phyloP scores from a whole-genome alignment of 106 monocot species.

The Alisma plantagoaquatica region DNA sequence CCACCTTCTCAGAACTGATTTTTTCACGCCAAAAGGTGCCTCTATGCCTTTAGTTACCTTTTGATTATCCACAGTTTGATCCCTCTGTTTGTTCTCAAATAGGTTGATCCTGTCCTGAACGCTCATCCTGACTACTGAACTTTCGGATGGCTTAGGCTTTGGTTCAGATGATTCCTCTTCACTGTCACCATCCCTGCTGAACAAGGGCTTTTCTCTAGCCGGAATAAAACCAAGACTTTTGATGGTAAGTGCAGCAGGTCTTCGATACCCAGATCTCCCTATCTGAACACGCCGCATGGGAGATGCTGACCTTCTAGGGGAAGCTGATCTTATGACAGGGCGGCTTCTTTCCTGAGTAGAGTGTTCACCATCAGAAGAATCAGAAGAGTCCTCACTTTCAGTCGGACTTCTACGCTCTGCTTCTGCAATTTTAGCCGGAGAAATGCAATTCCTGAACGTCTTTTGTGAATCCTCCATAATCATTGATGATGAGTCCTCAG shows the following conservation, averaged over 20 bases:
- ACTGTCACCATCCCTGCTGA: constrained; percentile 37
- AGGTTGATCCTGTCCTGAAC: constrained; percentile 97
- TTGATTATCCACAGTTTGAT: constrained; percentile 39
- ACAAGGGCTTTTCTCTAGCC: constrained; percentile 42
- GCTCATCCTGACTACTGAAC: constrained; percentile 68
- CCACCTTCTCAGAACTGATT: constrained; percentile 95
- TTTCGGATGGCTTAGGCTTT: constrained; percentile 57
- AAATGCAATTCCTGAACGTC: constrained; percentile 16
- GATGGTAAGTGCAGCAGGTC: constrained; percentile 67
- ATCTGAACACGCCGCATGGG: constrained; percentile 93
- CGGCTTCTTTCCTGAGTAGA: constrained; percentile 69
- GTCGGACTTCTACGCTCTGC: constrained; percentile 73
- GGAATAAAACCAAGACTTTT: constrained; percentile 81
- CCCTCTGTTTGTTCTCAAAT: constrained; percentile 86
- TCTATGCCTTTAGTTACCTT: constrained; percentile 29
- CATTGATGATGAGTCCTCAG: no score
- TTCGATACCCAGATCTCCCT: constrained; percentile 80
- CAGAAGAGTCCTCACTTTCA: constrained; percentile 60
- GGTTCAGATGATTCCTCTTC: constrained; percentile 36
- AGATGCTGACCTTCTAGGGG: constrained; percentile 92
- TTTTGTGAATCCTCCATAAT: constrained; percentile 11
- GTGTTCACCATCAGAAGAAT: constrained; percentile 38
- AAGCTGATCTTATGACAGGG: constrained; percentile 41
- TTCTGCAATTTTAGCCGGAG: constrained; percentile 81
- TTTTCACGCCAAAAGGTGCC: constrained; percentile 30